Evolutionary conservation across 352 stramenopile species (phyloP).

Genomic region (Peronospora tabacina): DNA sequence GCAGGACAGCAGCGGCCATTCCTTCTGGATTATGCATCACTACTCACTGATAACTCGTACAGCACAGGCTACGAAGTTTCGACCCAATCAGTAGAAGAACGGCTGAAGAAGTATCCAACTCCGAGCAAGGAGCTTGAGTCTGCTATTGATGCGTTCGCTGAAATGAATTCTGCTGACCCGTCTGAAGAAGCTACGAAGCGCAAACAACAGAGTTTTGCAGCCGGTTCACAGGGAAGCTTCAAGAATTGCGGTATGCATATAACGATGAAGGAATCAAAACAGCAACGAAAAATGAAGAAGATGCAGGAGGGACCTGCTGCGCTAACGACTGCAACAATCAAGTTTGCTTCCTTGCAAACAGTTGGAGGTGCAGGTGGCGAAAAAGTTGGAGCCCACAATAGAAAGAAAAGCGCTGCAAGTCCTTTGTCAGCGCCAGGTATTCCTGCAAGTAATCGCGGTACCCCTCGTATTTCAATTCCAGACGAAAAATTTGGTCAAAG

Average conservation of each 20-base stretch:
- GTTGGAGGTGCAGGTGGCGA: constrained; percentile 14
- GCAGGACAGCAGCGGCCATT: constrained; percentile 74
- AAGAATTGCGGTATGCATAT: constrained; percentile 26
- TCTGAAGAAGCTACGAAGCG: constrained; percentile 19
- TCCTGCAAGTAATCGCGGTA: constrained; percentile 9
- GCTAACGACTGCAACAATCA: constrained; percentile 5
- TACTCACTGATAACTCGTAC: constrained; percentile 72
- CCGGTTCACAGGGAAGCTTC: constrained; percentile 9
- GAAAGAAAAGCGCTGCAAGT: constrained; percentile 23
- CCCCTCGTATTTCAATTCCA: constrained; percentile 24
- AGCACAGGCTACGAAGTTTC: constrained; percentile 73
- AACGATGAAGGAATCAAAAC: constrained; percentile 69
- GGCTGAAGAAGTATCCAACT: constrained; percentile 39
- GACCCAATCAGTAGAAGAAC: constrained; percentile 51
- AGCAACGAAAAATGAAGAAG: constrained; percentile 66
- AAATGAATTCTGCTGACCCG: constrained; percentile 1
- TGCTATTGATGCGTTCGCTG: constrained; percentile 1
- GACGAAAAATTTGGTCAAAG: constrained; percentile 35
- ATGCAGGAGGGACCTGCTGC: constrained; percentile 33
- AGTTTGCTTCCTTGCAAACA: constrained; percentile 6
- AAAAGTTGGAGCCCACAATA: constrained; percentile 16
- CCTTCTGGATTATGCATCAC: constrained; percentile 59
- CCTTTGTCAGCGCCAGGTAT: constrained; percentile 9
- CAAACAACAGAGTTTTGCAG: constrained; percentile 15
- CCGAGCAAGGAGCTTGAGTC: constrained; percentile 41